Evolutionary conservation across 768 basidiomycete species (phyloP), one percentile per base, ranked within the genome.

Genomic region (Fibroporia radiculosa): DNA sequence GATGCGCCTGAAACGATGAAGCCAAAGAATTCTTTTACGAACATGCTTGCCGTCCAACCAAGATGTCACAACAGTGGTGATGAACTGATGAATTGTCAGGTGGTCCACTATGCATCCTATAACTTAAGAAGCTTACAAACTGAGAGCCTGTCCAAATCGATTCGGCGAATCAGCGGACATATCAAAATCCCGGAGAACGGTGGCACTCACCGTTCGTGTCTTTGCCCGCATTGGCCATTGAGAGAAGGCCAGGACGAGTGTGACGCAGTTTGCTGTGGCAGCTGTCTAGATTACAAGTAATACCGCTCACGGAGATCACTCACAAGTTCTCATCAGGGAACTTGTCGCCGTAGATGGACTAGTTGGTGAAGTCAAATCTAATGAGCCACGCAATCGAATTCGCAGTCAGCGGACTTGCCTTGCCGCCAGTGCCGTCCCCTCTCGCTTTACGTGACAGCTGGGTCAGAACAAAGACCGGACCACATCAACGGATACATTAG

Each of bases 311-410:
- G n/a, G n/a, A n/a, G 11, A 13, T 32, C 23, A 58, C 80, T 62
- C 54, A 90, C 89, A 93, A 93, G 75, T 97, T 98, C 72, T 98
- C 96, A 54, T 98, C 95, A 43, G 83, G 74, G 66, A 99, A 99
- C 59, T 73, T 74, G 55, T 83, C 80, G 37, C 92, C 92, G 57
- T 93, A 93, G 67, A 95, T 93, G 26, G 91, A 90, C 83, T 86
- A 40, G 14, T 11, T 33, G 20, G 16, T 18, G n/a, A 27, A 25
- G 24, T 36, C 24, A 27, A 28, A 45, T 25, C 6, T 4, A 5
- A 12, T 24, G 40, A 5, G 4, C 16, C 20, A 20, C 6, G 23
- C 23, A 22, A 13, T 13, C 6, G 20, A 36, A 31, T 27, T 31
- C 3, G 22, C 12, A 42, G 11, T 32, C 28, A 11, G 27, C 41